Base-by-base conservation (phyloP, 176 grass and related monocot species). In the Paspalum notatum region DNA sequence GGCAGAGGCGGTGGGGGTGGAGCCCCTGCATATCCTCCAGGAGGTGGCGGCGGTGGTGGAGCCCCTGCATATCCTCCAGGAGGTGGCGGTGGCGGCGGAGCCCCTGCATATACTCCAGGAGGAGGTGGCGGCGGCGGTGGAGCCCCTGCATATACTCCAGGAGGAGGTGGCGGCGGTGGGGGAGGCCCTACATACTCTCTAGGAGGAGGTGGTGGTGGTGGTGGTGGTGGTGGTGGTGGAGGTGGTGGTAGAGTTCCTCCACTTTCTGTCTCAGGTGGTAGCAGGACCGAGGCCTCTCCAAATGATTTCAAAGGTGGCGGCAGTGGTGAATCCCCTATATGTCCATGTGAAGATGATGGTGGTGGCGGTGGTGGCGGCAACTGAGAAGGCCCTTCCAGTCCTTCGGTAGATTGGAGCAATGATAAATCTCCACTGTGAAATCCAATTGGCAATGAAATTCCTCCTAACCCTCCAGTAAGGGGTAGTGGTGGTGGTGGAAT, bases 1-100 rank as follows among this genome's bases (percentile, higher is more conserved):
- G 54, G 79, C 47, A 75, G 51, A 51, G 80, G 81, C 3, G 71
- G 84, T 0, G 71, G 76, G 3, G 83, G 76, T 9, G 70, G 50
- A 70, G 58, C 53, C 12, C 22, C 64, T 47, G 10, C 1, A 14
- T 12, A 54, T 67, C 13, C 65, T 52, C 21, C 22, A 0, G 12
- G 20, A 57, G 41, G 38, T 59, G 56, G 77, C 0, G 71, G 56
- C 0, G 71, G 52, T 1, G 62, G 62, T 12, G 52, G 65, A n/a
- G 17, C 52, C 17, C 32, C 82, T 54, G 9, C 50, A 55, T 41
- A 72, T 77, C 26, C 64, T 58, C 16, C 49, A 2, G 17, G 47
- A 71, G 64, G 24, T 51, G 65, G 72, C 2, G 72, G 56, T 4
- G 49, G 77, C 11, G 52, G n/a, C 10, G 66, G 27, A 69, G 56